Evolutionary conservation across 129 eudicot genomes (phyloP).

Genomic region (Tagetes erecta): DNA sequence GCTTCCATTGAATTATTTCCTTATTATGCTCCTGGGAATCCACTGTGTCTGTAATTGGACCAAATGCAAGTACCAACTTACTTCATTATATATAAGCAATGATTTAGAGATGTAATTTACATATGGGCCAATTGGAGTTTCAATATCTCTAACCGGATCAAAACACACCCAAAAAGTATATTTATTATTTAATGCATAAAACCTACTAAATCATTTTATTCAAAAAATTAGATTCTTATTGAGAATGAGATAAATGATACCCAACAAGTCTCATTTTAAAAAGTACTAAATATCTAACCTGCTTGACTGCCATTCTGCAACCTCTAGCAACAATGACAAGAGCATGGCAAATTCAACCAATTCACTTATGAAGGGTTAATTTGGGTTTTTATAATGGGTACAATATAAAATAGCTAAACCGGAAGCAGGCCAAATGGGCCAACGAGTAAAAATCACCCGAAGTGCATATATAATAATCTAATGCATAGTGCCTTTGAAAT

Average conservation of each 20-base stretch:
- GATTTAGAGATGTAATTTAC: neutral
- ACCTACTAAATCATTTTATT: neutral
- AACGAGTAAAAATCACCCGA: neutral
- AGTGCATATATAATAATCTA: neutral
- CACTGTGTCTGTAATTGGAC: constrained; percentile 26
- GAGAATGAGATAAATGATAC: neutral
- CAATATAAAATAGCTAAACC: neutral
- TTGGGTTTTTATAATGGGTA: neutral
- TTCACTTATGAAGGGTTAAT: neutral
- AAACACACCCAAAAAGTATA: too few relatives aligned
- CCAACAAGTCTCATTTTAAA: neutral
- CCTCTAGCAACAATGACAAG: neutral
- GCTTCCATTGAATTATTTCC: constrained; percentile 92
- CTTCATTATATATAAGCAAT: constrained; percentile 21
- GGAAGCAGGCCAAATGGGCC: neutral
- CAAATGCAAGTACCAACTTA: constrained; percentile 39
- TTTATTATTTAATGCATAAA: neutral
- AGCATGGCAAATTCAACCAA: neutral
- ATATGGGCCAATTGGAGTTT: neutral
- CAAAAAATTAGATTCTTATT: neutral
- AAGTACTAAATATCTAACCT: neutral
- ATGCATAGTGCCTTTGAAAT: neutral
- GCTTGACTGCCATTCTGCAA: neutral
- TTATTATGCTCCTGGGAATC: constrained; percentile 46
- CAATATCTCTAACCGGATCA: neutral